Base-by-base conservation (phyloP, 176 grass and related monocot species). In the Zoysia pacifica region DNA sequence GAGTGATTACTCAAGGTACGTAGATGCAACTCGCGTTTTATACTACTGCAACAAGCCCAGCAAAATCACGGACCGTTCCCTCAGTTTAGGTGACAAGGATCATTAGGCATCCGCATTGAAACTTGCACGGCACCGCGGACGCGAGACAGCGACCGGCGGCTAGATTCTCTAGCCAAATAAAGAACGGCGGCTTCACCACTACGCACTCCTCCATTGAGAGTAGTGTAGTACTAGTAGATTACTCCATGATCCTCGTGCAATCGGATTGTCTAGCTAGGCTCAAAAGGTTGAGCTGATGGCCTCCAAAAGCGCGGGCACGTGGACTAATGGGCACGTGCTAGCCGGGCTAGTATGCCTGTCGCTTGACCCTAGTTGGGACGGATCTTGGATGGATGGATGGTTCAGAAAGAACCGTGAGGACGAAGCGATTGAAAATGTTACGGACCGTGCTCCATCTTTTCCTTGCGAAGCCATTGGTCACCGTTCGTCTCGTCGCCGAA, bases 111-210 rank as follows among this genome's bases (percentile, higher is more conserved):
- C 78, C 62, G 48, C 68, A 79, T 90, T 78, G 79, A 90, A 86
- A 82, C 73, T 90, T 86, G 87, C 65, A 74, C 37, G 73, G 82
- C 61, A 69, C 69, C 78, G 42, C 44, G 61, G 87, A 77, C 43
- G 73, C 59, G 78, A 20, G 73, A 73, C 78, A 89, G 11, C 44
- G 78, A 78, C 83, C 79, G 16, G 49, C 67, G 68, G 61, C 65
- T 82, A 82, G 87, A 86, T 86, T 78, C 73, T 82, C 52, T 86
- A 86, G 83, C 87, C 65, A 61, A 55, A 78, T 86, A 82, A 81
- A 89, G 45, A 69, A 78, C 11, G 51, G 78, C 73, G 58, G 83
- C 47, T 81, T 49, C 66, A 41, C 70, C 45, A 38, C 73, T 49
- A 4, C n/a, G 51, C 37, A 44, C 61, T 67, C 28, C 28, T 28